A percentile compares a stretch with the other conserved stretches of the same genome.
Evolutionary conservation across 192 early-diverging fungal genomes (phyloP).

Genomic region (Coemansia sp.): DNA sequence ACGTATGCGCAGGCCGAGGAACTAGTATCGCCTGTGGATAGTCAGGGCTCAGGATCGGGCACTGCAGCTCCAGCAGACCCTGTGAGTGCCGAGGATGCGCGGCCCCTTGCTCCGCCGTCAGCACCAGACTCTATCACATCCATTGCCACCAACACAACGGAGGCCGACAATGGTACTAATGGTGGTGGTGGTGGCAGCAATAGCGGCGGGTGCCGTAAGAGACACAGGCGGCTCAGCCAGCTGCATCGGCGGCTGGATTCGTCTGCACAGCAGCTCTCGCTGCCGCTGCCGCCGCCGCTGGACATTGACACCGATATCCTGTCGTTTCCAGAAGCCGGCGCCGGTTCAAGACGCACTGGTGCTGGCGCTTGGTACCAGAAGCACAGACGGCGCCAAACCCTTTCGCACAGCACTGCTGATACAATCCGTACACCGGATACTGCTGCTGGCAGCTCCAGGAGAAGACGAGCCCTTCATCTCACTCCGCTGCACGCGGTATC

Average conservation of each 20-base stretch:
- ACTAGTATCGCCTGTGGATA: background rate
- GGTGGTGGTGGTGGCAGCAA: no score
- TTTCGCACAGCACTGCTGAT: background rate
- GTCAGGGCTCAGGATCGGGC: background rate
- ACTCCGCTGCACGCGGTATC: constrained; percentile 17
- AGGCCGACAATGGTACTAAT: no score
- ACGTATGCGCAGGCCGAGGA: constrained; percentile 11
- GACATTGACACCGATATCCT: constrained; percentile 17
- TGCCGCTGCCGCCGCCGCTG: constrained; percentile 22
- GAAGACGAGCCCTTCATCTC: constrained; percentile 1
- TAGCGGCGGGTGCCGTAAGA: no score
- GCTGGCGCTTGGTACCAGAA: background rate
- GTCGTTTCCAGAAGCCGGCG: constrained; percentile 2
- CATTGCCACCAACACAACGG: no score
- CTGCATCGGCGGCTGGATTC: background rate
- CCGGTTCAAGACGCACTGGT: no score
- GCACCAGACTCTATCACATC: no score
- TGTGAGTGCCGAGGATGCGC: no score
- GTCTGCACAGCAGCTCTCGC: constrained; percentile 5
- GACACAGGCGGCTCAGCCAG: background rate
- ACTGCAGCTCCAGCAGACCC: no score
- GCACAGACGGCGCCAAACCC: background rate
- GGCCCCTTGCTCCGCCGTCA: no score
- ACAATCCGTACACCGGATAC: background rate
- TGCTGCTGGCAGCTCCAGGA: background rate